These are phyloP conservation scores for Russula lepida DNA, from an alignment of 768 basidiomycete genomes.

Conservation along the genomic window DNA sequence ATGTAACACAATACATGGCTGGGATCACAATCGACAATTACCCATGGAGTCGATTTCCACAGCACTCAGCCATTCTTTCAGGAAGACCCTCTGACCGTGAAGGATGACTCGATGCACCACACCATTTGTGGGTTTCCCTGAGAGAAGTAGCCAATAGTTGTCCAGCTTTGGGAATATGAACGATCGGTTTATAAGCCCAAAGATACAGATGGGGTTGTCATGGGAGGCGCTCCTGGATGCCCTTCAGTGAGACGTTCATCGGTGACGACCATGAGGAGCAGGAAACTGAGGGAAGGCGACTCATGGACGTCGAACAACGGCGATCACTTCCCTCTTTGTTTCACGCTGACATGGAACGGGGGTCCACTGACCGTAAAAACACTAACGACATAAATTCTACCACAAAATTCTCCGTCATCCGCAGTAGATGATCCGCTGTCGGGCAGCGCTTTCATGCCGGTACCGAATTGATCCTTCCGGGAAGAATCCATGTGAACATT, in stretches of 20 bases:
- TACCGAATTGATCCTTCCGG: slow-evolving; percentile 60
- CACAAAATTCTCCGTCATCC: no score
- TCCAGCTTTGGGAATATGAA: slow-evolving; percentile 43
- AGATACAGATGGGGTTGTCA: slow-evolving; percentile 92
- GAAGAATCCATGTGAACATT: no score
- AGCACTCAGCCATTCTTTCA: no score
- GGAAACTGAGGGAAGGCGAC: slow-evolving; percentile 71
- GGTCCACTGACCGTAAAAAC: slow-evolving; percentile 83
- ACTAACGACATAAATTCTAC: no score
- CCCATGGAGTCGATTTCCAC: slow-evolving; percentile 99
- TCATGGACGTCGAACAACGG: slow-evolving; percentile 80
- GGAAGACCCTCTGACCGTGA: slow-evolving; percentile 78
- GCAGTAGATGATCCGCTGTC: slow-evolving; percentile 60
- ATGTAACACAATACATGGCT: slow-evolving; percentile 91
- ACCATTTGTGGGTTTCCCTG: slow-evolving; percentile 54
- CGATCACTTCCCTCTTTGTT: slow-evolving; percentile 51
- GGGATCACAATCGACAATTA: slow-evolving; percentile 94
- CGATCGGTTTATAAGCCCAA: slow-evolving; percentile 74
- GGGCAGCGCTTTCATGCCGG: slow-evolving; percentile 52
- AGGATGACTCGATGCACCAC: slow-evolving; percentile 85
- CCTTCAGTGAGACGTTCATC: slow-evolving; percentile 77
- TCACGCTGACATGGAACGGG: slow-evolving; percentile 66
- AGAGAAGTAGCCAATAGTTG: slow-evolving; percentile 77
- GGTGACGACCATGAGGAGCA: slow-evolving; percentile 80
- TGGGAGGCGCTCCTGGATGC: slow-evolving; percentile 74